phyloP scores from a whole-genome alignment of 495 filamentous ascomycete species.

The Cercophora samala region DNA sequence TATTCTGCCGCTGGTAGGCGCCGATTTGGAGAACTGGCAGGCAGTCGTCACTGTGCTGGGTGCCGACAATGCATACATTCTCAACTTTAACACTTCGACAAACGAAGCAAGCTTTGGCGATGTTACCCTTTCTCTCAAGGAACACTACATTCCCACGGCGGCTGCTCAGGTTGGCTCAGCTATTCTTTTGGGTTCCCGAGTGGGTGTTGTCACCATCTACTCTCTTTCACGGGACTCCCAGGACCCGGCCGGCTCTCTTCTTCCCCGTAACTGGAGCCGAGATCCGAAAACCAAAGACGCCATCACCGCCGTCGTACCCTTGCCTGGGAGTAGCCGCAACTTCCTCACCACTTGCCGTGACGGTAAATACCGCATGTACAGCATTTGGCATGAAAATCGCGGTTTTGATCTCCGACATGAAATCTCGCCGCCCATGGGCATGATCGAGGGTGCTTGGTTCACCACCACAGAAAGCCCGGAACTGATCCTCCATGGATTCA shows the following conservation, averaged over 20 bases:
- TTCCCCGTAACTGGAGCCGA: no score
- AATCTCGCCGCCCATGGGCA: conserved; percentile 56
- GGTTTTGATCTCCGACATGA: conserved; percentile 40
- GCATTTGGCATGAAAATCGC: conserved; percentile 19
- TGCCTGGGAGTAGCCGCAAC: conserved; percentile 32
- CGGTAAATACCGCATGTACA: conserved; percentile 64
- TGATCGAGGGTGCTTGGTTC: conserved; percentile 67
- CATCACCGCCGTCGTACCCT: conserved; percentile 60
- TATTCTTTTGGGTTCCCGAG: conserved; percentile 67
- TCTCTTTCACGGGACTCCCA: no score
- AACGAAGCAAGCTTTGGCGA: conserved; percentile 1
- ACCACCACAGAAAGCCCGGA: conserved; percentile 35
- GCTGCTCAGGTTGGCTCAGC: conserved; percentile 39
- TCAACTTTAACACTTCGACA: conserved; percentile 18
- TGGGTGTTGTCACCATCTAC: conserved; percentile 30
- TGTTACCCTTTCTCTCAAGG: conserved; percentile 20
- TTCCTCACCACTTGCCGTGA: conserved; percentile 72
- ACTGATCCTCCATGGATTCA: conserved; percentile 77
- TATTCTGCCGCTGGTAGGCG: conserved; percentile 36
- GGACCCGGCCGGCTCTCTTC: no score
- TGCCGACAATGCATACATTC: conserved; percentile 21
- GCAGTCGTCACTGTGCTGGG: conserved; percentile 27
- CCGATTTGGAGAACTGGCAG: conserved; percentile 13
- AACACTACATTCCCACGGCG: conserved; percentile 29
- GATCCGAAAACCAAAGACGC: conserved; percentile 61